Conservation (phyloP, 192 early-diverging fungal genomes). For the Phlyctochytrium arcticum region DNA sequence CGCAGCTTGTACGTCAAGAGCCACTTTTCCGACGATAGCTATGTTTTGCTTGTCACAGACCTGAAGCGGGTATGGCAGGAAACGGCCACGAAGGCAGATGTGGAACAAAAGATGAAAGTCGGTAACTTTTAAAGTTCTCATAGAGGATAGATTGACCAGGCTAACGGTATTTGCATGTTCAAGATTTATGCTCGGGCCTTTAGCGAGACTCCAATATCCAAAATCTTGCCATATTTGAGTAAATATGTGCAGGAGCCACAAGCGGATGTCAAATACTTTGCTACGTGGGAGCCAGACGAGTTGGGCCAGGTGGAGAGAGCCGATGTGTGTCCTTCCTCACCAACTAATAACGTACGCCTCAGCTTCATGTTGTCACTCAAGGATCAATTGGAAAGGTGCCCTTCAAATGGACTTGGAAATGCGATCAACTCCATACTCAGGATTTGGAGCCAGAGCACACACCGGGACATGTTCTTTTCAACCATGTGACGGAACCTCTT, state of each 20-base stretch:
- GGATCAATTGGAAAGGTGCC: not conserved
- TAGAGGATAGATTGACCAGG: too few relatives aligned
- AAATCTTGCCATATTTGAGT: slow-evolving; percentile 7
- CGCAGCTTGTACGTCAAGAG: not conserved
- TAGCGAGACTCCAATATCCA: slow-evolving; percentile 9
- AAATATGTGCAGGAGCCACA: slow-evolving; percentile 5
- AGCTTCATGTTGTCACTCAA: not conserved
- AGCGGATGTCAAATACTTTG: slow-evolving; percentile 10
- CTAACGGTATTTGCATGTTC: not conserved
- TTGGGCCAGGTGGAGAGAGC: slow-evolving; percentile 15
- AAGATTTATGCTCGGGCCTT: slow-evolving; percentile 12
- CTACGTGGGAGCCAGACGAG: slow-evolving; percentile 13
- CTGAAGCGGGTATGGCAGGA: slow-evolving; percentile 19
- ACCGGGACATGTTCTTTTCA: slow-evolving; percentile 8
- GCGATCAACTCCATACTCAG: slow-evolving; percentile 1
- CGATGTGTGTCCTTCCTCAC: not conserved
- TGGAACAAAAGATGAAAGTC: slow-evolving; percentile 10
- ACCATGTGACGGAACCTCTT: not conserved
- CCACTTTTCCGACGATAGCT: slow-evolving; percentile 1
- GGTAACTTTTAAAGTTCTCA: not conserved
- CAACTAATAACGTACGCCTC: not conserved
- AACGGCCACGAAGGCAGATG: not conserved
- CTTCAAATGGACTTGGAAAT: slow-evolving; percentile 18
- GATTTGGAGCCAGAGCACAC: not conserved
- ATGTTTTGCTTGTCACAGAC: slow-evolving; percentile 11